Evolutionary conservation across 768 basidiomycete genomes (phyloP).

Genomic region (Boletellus ananas): DNA sequence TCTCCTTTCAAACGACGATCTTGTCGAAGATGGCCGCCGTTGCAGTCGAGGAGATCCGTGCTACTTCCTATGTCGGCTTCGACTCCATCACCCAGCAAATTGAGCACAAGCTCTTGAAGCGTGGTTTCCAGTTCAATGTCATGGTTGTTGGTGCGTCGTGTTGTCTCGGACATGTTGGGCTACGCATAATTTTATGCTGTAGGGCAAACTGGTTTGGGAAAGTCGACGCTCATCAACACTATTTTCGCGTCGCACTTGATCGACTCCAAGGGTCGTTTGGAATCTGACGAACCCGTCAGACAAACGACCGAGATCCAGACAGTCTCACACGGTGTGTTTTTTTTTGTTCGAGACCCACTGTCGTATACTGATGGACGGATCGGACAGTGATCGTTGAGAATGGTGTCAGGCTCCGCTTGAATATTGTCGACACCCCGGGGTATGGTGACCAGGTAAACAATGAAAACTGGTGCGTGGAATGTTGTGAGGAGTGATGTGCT

Average conservation of each 20-base stretch:
- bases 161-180: not conserved
- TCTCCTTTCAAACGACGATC: constrained; percentile 15
- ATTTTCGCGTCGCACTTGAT: constrained; percentile 98
- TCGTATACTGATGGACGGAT: constrained; percentile 9
- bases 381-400: constrained; percentile 89
- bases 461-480: constrained; percentile 78
- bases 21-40: constrained; percentile 39
- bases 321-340: constrained; percentile 79
- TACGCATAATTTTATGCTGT: not conserved
- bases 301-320: constrained; percentile 98
- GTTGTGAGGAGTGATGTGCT: not conserved
- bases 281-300: constrained; percentile 82
- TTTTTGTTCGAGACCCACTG: not conserved
- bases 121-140: constrained; percentile 99
- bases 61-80: constrained; percentile 94
- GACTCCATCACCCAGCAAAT: constrained; percentile 97
- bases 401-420: constrained; percentile 88
- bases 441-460: constrained; percentile 99
- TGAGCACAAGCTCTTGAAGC: constrained; percentile 98
- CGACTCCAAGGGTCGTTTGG: constrained; percentile 92
- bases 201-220: constrained; percentile 98
- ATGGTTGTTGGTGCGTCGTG: constrained; percentile 83
- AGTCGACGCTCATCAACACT: constrained; percentile 98
- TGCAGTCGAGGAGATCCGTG: constrained; percentile 74
- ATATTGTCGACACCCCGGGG: constrained; percentile 98